A percentile compares a stretch with the other conserved stretches of the same genome.
Evolutionary conservation across 2,329 filamentous ascomycete species (phyloP).

Genomic region (Cladosporium colombiae): DNA sequence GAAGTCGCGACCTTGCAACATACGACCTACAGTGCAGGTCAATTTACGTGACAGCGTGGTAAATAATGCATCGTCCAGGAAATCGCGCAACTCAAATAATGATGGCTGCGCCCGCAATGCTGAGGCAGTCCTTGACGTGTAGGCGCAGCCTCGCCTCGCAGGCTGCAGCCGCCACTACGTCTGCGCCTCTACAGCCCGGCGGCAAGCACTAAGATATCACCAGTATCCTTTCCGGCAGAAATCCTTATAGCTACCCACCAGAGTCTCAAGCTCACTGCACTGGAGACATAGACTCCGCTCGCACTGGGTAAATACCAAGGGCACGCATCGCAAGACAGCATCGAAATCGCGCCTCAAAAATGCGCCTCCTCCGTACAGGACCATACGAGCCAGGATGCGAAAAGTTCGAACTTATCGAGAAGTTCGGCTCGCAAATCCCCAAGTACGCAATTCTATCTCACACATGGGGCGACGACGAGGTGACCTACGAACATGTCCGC

Average conservation of each 20-base stretch:
- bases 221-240: not conserved
- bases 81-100: not conserved
- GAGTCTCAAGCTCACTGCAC: too few species aligned
- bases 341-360: not conserved
- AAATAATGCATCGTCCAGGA: not conserved
- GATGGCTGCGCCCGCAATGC: not conserved
- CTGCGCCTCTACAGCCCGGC: not conserved
- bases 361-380: not conserved
- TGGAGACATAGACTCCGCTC: too few species aligned
- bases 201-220: not conserved
- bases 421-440: conserved; percentile 22
- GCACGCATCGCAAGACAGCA: not conserved
- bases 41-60: not conserved
- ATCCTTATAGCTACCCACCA: not conserved
- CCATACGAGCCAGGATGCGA: not conserved
- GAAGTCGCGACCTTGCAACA: not conserved
- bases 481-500: conserved; percentile 31
- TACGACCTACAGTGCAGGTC: not conserved
- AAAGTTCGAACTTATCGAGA: conserved; percentile 19
- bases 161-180: not conserved
- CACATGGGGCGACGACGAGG: conserved; percentile 34
- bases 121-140: not conserved
- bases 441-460: conserved; percentile 40
- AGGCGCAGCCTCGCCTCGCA: not conserved
- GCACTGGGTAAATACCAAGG: not conserved